Percentiles rank a stretch among this genome's conserved stretches.
These are phyloP conservation scores for Acacia acuminata DNA, from an alignment of 306 rosid species.

Conservation along the genomic window DNA sequence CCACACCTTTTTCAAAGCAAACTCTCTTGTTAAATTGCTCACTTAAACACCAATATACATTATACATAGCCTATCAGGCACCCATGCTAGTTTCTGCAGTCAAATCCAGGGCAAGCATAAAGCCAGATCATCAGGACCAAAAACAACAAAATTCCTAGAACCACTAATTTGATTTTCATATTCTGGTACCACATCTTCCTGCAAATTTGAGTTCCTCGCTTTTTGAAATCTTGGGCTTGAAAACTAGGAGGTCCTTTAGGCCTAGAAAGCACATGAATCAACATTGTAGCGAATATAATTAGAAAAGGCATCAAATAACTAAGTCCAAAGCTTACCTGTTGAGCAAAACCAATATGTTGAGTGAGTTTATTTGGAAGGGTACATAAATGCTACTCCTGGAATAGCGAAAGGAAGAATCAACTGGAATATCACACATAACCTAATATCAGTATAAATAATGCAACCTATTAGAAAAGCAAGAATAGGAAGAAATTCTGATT, in stretches of 20 bases:
- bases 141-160: constrained; percentile 72
- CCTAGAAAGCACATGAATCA: constrained; percentile 1
- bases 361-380: constrained; percentile 58
- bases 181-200: constrained; percentile 97
- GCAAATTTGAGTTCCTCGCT: constrained; percentile 66
- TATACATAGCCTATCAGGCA: constrained; percentile 27
- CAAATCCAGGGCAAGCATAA: constrained; percentile 85
- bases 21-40: constrained; percentile 20
- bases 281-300: constrained; percentile 4
- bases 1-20: not conserved
- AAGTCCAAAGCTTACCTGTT: constrained; percentile 41
- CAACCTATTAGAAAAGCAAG: no score
- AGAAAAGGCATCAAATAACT: constrained; percentile 11
- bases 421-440: constrained; percentile 62
- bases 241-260: constrained; percentile 38
- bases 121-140: constrained; percentile 84
- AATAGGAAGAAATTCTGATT: no score
- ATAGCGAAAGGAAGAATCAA: constrained; percentile 55
- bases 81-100: constrained; percentile 68
- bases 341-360: constrained; percentile 67
- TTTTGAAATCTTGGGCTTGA: constrained; percentile 79
- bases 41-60: constrained; percentile 24
- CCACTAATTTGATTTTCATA: constrained; percentile 89
- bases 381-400: constrained; percentile 43
- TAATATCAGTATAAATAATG: constrained; percentile 54